Conservation (phyloP, 1,139 yeast genomes). For the Lodderomyces beijingensis region DNA sequence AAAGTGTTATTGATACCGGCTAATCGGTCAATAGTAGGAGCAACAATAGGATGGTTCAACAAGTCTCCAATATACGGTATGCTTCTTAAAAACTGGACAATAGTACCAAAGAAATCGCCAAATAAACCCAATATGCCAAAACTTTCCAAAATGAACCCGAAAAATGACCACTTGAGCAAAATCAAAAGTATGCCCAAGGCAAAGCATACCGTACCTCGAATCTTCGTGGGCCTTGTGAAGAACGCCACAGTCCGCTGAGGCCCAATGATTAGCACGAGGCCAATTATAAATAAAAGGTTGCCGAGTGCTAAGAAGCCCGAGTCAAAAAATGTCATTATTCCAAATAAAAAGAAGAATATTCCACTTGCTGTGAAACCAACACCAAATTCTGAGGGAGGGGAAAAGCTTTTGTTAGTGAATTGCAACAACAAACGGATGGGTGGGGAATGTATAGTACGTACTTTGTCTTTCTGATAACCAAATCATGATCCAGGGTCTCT, state of each 20-base stretch:
- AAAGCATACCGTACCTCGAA: conserved; percentile 83
- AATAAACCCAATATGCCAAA: conserved; percentile 85
- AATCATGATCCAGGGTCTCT: conserved; percentile 53
- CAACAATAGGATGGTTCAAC: conserved; percentile 74
- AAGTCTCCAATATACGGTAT: conserved; percentile 86
- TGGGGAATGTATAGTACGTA: too few species aligned
- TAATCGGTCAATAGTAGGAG: conserved; percentile 58
- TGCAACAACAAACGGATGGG: too few species aligned
- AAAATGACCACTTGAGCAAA: conserved; percentile 68
- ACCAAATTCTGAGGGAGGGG: conserved; percentile 61
- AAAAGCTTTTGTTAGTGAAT: neutral
- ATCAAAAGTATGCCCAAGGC: conserved; percentile 71
- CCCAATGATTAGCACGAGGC: conserved; percentile 82
- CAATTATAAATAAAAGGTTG: conserved; percentile 75
- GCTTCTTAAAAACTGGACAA: conserved; percentile 83
- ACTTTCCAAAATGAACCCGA: conserved; percentile 81
- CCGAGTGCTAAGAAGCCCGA: conserved; percentile 88
- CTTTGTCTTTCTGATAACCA: conserved; percentile 82
- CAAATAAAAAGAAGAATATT: conserved; percentile 71
- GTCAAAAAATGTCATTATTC: conserved; percentile 83
- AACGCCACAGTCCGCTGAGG: conserved; percentile 78
- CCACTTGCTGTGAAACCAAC: conserved; percentile 93
- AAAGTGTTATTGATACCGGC: conserved; percentile 42
- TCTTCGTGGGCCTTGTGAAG: conserved; percentile 81
- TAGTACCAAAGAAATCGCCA: conserved; percentile 89